phyloP scores from a whole-genome alignment of 768 basidiomycete genomes.

The Cubamyces lactineus region DNA sequence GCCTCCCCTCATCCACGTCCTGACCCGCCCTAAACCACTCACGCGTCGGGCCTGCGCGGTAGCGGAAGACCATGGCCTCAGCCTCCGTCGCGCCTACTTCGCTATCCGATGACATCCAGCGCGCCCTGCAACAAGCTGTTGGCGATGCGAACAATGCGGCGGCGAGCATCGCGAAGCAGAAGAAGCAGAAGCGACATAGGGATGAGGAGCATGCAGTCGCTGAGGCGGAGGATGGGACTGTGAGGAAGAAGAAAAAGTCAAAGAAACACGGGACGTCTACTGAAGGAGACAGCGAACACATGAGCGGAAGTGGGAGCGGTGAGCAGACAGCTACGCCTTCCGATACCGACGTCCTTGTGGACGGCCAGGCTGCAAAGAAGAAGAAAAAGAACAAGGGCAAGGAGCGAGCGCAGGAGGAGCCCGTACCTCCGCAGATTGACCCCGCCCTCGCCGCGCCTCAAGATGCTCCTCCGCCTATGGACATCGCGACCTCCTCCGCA shows the following conservation, averaged over 20 bases:
- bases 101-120: slow-evolving; percentile 50
- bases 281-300: slow-evolving; percentile 10
- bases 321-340: slow-evolving; percentile 38
- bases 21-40: slow-evolving; percentile 44
- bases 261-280: slow-evolving; percentile 26
- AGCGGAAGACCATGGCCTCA: slow-evolving; percentile 29
- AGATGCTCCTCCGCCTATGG: slow-evolving; percentile 21
- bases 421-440: slow-evolving; percentile 5
- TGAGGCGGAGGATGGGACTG: slow-evolving; percentile 21
- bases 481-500: slow-evolving; percentile 50
- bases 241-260: slow-evolving; percentile 40
- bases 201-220: slow-evolving; percentile 25
- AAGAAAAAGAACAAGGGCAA: slow-evolving; percentile 42
- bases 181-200: slow-evolving; percentile 41
- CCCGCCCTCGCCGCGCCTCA: slow-evolving; percentile 6
- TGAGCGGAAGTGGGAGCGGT: slow-evolving; percentile 10
- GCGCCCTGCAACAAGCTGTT: slow-evolving; percentile 53
- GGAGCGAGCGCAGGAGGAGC: slow-evolving; percentile 38
- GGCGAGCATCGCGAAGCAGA: slow-evolving; percentile 30
- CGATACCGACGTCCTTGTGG: slow-evolving; percentile 32
- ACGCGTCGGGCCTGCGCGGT: slow-evolving; percentile 11
- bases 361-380: slow-evolving; percentile 35
- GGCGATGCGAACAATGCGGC: slow-evolving; percentile 49
- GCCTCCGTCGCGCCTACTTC: slow-evolving; percentile 21
- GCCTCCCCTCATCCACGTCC: slow-evolving; percentile 47